Evolutionary conservation across 441 rosid species (phyloP).

Genomic region (Aquilaria agallochum): DNA sequence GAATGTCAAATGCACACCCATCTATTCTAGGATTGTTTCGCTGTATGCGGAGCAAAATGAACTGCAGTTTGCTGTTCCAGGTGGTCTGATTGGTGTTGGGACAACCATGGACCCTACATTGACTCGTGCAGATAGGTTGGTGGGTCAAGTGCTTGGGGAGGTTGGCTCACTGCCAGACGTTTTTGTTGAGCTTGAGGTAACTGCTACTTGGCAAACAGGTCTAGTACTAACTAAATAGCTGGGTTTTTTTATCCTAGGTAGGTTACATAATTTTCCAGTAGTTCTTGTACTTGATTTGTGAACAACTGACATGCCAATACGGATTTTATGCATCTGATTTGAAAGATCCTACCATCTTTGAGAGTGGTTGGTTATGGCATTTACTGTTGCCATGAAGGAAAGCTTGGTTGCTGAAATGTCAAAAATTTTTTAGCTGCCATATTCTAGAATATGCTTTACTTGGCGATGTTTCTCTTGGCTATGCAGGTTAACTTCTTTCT

Average conservation of each 20-base stretch:
- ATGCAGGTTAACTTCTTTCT: conserved; percentile 78
- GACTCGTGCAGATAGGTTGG: conserved; percentile 86
- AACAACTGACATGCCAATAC: too few species aligned
- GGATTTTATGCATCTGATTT: too few species aligned
- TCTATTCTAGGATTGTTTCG: conserved; percentile 72
- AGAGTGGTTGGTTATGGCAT: not conserved
- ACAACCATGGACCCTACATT: conserved; percentile 93
- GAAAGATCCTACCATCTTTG: not conserved
- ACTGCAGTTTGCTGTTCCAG: conserved; percentile 90
- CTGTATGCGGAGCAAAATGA: conserved; percentile 69
- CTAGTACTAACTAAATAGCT: too few species aligned
- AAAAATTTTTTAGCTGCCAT: too few species aligned
- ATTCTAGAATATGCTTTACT: not conserved
- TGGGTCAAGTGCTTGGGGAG: conserved; percentile 92
- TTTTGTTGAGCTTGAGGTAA: conserved; percentile 79
- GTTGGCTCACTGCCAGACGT: conserved; percentile 83
- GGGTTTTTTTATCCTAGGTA: too few species aligned
- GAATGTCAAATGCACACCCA: conserved; percentile 76
- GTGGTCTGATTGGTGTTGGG: conserved; percentile 92
- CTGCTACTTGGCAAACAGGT: not conserved
- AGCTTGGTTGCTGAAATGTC: too few species aligned
- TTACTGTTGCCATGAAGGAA: too few species aligned
- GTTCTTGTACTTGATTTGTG: too few species aligned
- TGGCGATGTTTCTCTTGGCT: not conserved
- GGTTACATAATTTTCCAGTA: too few species aligned